Conservation (phyloP, 768 basidiomycete genomes). For the Sarcomyxa edulis region DNA sequence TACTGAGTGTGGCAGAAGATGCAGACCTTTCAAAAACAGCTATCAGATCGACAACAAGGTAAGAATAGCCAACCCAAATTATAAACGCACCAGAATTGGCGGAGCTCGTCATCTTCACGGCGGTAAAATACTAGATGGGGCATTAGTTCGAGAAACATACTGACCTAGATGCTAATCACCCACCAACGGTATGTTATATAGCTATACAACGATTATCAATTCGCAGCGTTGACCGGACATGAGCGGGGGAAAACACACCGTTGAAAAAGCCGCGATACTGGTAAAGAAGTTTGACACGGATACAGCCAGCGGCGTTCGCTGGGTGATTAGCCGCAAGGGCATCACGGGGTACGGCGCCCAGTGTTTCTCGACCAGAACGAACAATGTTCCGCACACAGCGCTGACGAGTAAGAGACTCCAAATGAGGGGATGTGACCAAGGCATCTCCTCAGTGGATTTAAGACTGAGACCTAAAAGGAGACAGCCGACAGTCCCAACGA, state of each 20-base stretch:
- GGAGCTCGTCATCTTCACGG: slow-evolving; percentile 66
- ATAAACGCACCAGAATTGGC: slow-evolving; percentile 59
- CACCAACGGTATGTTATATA: slow-evolving; percentile 85
- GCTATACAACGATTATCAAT: slow-evolving; percentile 28
- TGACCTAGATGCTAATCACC: slow-evolving; percentile 16
- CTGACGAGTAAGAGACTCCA: slow-evolving; percentile 59
- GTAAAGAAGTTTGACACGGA: slow-evolving; percentile 75
- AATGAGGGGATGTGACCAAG: slow-evolving; percentile 73
- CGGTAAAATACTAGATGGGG: slow-evolving; percentile 66
- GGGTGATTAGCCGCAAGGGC: slow-evolving; percentile 74
- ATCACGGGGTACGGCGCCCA: slow-evolving; percentile 85
- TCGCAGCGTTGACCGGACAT: slow-evolving; percentile 15
- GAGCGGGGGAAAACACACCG: slow-evolving; percentile 37
- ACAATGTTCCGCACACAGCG: slow-evolving; percentile 45
- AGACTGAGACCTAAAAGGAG: slow-evolving; percentile 74
- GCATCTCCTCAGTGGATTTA: slow-evolving; percentile 72
- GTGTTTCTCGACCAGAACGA: slow-evolving; percentile 75
- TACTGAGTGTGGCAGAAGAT: slow-evolving; percentile 88
- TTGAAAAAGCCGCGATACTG: slow-evolving; percentile 76
- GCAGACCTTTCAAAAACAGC: slow-evolving; percentile 51
- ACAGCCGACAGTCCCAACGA: slow-evolving; percentile 65
- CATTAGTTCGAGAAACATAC: slow-evolving; percentile 7
- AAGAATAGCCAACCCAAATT: slow-evolving; percentile 7
- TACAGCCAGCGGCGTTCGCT: slow-evolving; percentile 77
- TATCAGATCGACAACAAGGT: slow-evolving; percentile 9